A percentile compares a stretch with the other conserved stretches of the same genome.
These are phyloP conservation scores for Huiozyma sinensis DNA, from an alignment of 805 yeast species.

Conservation along the genomic window DNA sequence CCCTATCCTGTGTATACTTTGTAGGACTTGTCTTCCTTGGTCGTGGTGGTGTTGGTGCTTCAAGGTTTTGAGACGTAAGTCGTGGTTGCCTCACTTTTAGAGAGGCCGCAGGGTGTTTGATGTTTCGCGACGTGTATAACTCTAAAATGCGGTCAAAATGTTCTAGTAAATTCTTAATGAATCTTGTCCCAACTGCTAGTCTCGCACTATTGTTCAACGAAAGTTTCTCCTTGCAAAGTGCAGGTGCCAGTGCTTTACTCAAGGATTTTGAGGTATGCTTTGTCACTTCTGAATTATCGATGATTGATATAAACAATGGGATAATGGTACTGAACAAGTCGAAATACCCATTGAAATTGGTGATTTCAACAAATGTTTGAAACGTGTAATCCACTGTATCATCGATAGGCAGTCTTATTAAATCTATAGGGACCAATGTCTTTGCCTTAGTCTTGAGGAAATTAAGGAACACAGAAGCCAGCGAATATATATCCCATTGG, in stretches of 20 bases:
- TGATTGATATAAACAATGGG: slow-evolving; percentile 36
- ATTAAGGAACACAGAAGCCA: slow-evolving; percentile 34
- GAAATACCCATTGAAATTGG: slow-evolving; percentile 25
- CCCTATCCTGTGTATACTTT: slow-evolving; percentile 4
- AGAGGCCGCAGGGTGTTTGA: not conserved
- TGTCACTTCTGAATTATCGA: slow-evolving; percentile 30
- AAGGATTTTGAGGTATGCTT: slow-evolving; percentile 30
- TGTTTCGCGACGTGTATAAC: slow-evolving; percentile 4
- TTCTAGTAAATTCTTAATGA: slow-evolving; percentile 41
- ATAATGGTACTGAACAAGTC: slow-evolving; percentile 32
- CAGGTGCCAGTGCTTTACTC: slow-evolving; percentile 41
- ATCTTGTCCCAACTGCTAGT: slow-evolving; percentile 41
- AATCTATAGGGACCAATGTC: slow-evolving; percentile 42
- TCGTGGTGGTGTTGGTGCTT: slow-evolving; percentile 17
- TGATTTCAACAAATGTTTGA: slow-evolving; percentile 28
- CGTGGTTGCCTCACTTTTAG: not conserved
- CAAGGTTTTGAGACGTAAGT: not conserved
- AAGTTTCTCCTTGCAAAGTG: slow-evolving; percentile 43
- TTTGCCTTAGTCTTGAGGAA: slow-evolving; percentile 41
- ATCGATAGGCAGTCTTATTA: slow-evolving; percentile 42
- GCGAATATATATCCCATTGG: slow-evolving; percentile 48
- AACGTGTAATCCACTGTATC: slow-evolving; percentile 39
- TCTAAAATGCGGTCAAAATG: slow-evolving; percentile 34
- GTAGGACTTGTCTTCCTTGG: slow-evolving; percentile 23
- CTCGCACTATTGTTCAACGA: slow-evolving; percentile 36